Base-by-base conservation (phyloP, 2,329 filamentous ascomycete species). In the Fragosphaeria purpurea region DNA sequence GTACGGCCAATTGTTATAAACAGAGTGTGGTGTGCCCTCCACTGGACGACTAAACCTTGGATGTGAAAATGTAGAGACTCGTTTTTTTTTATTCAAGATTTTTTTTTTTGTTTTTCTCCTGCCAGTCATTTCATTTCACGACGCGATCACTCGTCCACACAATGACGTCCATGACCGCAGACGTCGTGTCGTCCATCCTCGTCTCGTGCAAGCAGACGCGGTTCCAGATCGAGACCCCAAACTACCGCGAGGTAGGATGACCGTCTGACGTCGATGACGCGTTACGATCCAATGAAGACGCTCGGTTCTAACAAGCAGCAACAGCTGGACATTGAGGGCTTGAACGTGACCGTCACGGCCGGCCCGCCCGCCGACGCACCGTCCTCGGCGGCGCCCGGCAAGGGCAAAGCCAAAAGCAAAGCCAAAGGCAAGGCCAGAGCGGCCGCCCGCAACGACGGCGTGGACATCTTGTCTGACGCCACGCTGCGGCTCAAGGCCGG, bases 401-500 rank as follows among this genome's bases (percentile, higher is more conserved):
- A 11, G 35, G 35, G 2, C 7, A 37, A 37, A 37, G 35, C 7
- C 7, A 37, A 43, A 22, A 22, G 22, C 22, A 22, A 22, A 60
- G 64, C 5, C 72, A 75, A 55, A 40, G 62, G 65, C 49, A 82
- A 80, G 61, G 68, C 67, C 33, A 83, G 77, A 59, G 64, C 60
- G 54, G 75, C 60, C 63, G 70, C 59, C 38, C 72, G 62, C 43
- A 55, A 60, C 9, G 69, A 73, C 4, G 75, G 74, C 8, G 66
- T 74, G n/a, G 87, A 93, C 62, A 77, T 94, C 6, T 71, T 94
- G 4, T 72, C 71, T 8, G 79, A 85, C 62, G 85, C 84, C 1
- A 82, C 81, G 51, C 67, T 94, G 38, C 78, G 82, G 31, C 68
- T 94, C 4, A 86, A 91, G 56, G 78, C 82, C 46, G 83, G 85